Evolutionary conservation across 2,329 filamentous ascomycete genomes (phyloP), one percentile per base, ranked within the genome.

Genomic region (Incumbomyces lentus): DNA sequence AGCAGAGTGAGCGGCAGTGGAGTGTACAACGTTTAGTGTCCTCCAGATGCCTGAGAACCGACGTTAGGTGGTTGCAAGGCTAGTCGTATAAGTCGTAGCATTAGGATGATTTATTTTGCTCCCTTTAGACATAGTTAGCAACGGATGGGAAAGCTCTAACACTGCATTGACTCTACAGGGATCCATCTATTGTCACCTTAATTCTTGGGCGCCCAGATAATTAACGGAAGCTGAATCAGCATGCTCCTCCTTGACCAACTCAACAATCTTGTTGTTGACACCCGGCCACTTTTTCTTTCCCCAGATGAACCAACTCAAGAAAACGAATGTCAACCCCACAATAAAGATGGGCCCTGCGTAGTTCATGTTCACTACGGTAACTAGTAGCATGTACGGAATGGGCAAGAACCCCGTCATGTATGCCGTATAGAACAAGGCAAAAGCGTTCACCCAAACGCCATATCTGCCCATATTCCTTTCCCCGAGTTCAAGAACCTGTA

Each of bases 321-420:
- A 17, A 4, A 17, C 33, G 6, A 4, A 4, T n/a, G 16, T 11
- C 33, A 35, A n/a, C 5, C 5, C 33, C 13, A 35, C 4, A n/a
- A 35, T 6, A 11, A 35, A 35, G 13, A 35, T 17, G 5, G 33
- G 33, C 16, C 33, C 33, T 6, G 13, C 5, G 44, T 64, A 65
- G 34, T 66, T 66, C 63, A 66, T 65, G 36, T 64, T 64, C 22
- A 51, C 41, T 1, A 53, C 57, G 0, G 56, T 60, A n/a, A 65
- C 62, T 1, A 63, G 63, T 1, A 64, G 44, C 3, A 52, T 41
- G 0, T 57, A 52, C 0, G 62, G 62, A 40, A 64, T 65, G 6
- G 58, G 60, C 14, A 62, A 44, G 52, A 59, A 60, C 17, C 62
- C 51, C 39, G 56, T 41, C 22, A 60, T 56, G 14, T 26, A 48